phyloP scores from a whole-genome alignment of 1,284 basidiomycete genomes.

The Vanrija sp. region DNA sequence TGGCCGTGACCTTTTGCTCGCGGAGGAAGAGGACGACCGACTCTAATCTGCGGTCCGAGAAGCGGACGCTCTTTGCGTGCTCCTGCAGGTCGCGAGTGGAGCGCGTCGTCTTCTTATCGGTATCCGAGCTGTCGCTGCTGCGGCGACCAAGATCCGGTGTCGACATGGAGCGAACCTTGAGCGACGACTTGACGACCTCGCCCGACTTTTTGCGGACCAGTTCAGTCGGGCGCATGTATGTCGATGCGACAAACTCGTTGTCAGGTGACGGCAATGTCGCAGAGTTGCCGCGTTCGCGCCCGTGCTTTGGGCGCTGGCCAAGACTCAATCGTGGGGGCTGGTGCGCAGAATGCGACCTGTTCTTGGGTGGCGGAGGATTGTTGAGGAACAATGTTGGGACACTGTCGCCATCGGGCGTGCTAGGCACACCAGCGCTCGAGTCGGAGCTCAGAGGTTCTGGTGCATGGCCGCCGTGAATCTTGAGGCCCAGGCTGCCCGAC shows the following conservation, averaged over 20 bases:
- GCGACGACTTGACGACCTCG: slow-evolving; percentile 49
- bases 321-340: slow-evolving; percentile 13
- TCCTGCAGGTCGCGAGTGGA: slow-evolving; percentile 26
- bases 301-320: slow-evolving; percentile 1
- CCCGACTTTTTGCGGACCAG: slow-evolving; percentile 51
- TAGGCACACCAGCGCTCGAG: background rate
- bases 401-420: background rate
- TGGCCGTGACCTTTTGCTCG: slow-evolving; percentile 46
- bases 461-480: background rate
- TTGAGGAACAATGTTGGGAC: too few relatives aligned
- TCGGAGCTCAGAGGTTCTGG: background rate
- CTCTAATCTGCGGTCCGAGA: slow-evolving; percentile 42
- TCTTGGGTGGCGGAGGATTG: background rate
- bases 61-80: slow-evolving; percentile 47
- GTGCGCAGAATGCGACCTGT: background rate
- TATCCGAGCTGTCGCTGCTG: slow-evolving; percentile 17
- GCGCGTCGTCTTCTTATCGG: slow-evolving; percentile 13
- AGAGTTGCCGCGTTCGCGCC: background rate
- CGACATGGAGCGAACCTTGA: slow-evolving; percentile 48
- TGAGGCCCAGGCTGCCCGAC: background rate
- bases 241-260: background rate
- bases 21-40: slow-evolving; percentile 48
- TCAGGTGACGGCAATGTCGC: background rate
- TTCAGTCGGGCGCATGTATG: slow-evolving; percentile 19
- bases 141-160: slow-evolving; percentile 45